These are phyloP conservation scores for Phytophthora megakarya DNA, from an alignment of 352 stramenopile species.

Conservation along the genomic window DNA sequence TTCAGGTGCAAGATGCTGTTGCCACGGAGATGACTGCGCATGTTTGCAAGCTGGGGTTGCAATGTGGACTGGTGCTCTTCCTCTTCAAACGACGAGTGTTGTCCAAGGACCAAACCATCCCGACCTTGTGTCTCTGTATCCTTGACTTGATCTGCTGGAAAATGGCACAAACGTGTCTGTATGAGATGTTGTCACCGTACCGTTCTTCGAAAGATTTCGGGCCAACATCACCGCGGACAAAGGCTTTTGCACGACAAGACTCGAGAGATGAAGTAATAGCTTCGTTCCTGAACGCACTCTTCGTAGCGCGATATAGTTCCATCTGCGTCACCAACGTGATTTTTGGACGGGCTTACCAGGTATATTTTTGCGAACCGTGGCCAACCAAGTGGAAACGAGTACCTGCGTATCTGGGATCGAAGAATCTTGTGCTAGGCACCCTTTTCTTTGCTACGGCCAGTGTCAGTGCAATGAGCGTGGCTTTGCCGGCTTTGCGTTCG, in stretches of 20 bases:
- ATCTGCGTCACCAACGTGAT: constrained; percentile 39
- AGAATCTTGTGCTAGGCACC: constrained; percentile 61
- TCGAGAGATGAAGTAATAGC: constrained; percentile 28
- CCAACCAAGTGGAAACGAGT: constrained; percentile 53
- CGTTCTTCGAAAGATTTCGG: neutral
- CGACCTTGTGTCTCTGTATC: constrained; percentile 50
- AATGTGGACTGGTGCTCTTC: constrained; percentile 56
- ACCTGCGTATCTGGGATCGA: constrained; percentile 64
- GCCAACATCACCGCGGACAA: neutral
- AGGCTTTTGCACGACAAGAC: constrained; percentile 6
- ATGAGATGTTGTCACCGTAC: constrained; percentile 31
- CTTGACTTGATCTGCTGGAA: constrained; percentile 52
- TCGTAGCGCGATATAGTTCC: constrained; percentile 43
- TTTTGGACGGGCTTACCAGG: constrained; percentile 55
- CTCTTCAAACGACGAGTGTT: constrained; percentile 41
- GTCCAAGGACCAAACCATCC: constrained; percentile 36
- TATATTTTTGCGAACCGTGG: constrained; percentile 53
- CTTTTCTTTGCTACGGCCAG: constrained; percentile 50
- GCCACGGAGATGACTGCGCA: constrained; percentile 39
- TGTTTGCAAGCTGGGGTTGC: constrained; percentile 49
- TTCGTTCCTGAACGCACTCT: constrained; percentile 55
- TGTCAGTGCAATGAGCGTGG: constrained; percentile 49
- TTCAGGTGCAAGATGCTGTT: constrained; percentile 22
- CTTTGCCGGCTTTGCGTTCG: constrained; percentile 42
- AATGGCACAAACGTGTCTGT: constrained; percentile 53